Base-by-base conservation (phyloP, 192 early-diverging fungal species). In the Coemansia sp. region DNA sequence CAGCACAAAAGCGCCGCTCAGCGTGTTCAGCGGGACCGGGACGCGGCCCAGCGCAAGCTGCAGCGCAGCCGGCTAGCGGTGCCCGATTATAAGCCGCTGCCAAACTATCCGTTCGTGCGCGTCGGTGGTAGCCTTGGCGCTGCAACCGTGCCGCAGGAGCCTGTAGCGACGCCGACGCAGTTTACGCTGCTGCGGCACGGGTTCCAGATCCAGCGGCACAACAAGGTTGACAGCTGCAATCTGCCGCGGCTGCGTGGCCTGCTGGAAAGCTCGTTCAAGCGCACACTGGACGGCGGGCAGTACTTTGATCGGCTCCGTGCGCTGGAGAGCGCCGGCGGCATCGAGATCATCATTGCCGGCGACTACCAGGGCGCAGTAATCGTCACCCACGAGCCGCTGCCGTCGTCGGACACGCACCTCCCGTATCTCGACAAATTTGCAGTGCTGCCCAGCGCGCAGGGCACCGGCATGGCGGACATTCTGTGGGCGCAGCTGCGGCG, bases 371-470 rank as follows among this genome's bases (percentile, higher is more conserved):
- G 95, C 20, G 93, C 92, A 0, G 88, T 86, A 0, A 79, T 95
- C 12, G 84, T 94, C 26, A 95, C 93, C 0, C 53, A 75, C 20
- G 93, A 94, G 59, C 53, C 55, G 6, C 59, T 68, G 11, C 45
- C 21, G 28, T 25, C 26, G 9, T 42, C 19, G 35, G 19, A 36
- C n/a, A 8, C 23, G 19, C 20, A 36, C 6, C 47, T 67, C 20
- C 55, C 68, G 36, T 97, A 97, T 53, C 66, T 97, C 19, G 95
- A 97, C 79, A 97, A 97, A 57, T 94, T 95, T 73, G 89, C 90
- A 0, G 90, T 95, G 12, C 78, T 83, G 2, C 95, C 93, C 1
- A 79, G 79, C 17, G 82, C 78, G 44, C 95, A 97, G 72, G 95
- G 95, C 8, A 90, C 89, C 19, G 95, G 95, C 0, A 82, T 93